These are phyloP conservation scores for Nothopassalora personata DNA, from an alignment of 2,329 filamentous ascomycete genomes.

Conservation along the genomic window DNA sequence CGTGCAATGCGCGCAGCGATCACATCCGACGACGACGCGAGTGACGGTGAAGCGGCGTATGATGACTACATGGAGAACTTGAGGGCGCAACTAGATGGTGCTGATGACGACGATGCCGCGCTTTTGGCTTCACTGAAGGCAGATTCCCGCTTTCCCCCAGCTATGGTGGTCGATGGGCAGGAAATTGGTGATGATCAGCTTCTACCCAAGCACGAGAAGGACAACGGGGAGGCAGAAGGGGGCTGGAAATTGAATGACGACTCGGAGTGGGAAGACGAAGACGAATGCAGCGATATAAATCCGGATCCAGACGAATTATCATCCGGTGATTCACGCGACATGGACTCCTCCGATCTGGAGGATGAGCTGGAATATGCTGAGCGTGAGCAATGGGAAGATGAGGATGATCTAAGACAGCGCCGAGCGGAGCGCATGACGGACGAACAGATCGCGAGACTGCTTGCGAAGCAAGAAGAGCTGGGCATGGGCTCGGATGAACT, in stretches of 20 bases:
- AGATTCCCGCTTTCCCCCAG: conserved; percentile 16
- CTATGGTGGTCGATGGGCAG: conserved; percentile 27
- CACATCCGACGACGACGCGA: conserved; percentile 48
- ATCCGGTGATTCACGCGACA: conserved; percentile 34
- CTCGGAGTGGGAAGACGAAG: conserved; percentile 17
- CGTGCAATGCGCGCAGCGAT: conserved; percentile 22
- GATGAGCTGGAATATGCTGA: conserved; percentile 31
- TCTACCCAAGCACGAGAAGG: conserved; percentile 16
- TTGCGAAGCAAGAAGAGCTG: conserved; percentile 59
- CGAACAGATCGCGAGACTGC: conserved; percentile 56
- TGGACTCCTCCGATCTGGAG: conserved; percentile 35
- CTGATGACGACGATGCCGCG: conserved; percentile 14
- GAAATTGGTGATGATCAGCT: conserved; percentile 28
- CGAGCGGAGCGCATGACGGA: conserved; percentile 47
- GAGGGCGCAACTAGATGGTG: conserved; percentile 32
- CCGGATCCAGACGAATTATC: conserved; percentile 31
- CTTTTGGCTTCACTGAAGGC: conserved; percentile 8
- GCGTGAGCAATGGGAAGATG: conserved; percentile 35
- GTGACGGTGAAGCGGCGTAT: conserved; percentile 37
- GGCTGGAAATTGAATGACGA: conserved; percentile 11
- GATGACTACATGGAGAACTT: conserved; percentile 69
- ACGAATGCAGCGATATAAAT: conserved; percentile 15
- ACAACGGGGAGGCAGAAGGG: conserved; percentile 6
- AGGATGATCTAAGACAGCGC: conserved; percentile 39
- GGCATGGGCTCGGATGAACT: conserved; percentile 57